Percentiles rank a stretch among this genome's conserved stretches.
Conservation (phyloP, 768 basidiomycete genomes). For the Russula sp. region DNA sequence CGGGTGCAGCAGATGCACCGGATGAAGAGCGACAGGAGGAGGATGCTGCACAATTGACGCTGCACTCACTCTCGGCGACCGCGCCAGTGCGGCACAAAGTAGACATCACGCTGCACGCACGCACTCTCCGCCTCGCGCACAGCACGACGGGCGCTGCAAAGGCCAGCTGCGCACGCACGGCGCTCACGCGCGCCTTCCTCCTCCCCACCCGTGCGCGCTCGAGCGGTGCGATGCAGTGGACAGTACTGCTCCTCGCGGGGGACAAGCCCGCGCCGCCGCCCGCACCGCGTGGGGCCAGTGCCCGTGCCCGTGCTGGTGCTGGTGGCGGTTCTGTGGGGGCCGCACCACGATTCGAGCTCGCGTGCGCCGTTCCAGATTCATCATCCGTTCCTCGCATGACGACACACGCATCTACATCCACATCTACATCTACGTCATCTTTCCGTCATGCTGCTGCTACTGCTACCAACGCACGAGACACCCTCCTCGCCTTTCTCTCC, state of each 20-base stretch:
- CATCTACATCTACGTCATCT: constrained; percentile 19
- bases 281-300: constrained; percentile 22
- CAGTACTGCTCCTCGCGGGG: constrained; percentile 52
- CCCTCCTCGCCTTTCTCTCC: constrained; percentile 6
- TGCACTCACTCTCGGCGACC: constrained; percentile 60
- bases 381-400: constrained; percentile 32
- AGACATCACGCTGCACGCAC: constrained; percentile 50
- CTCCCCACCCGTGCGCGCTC: constrained; percentile 67
- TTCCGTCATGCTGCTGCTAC: constrained; percentile 32
- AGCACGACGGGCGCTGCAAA: constrained; percentile 43
- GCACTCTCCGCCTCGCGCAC: constrained; percentile 46
- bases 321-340: too few species aligned
- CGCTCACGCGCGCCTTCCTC: constrained; percentile 55
- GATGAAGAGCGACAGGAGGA: constrained; percentile 19
- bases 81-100: constrained; percentile 73
- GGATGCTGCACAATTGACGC: constrained; percentile 45
- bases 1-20: too few species aligned
- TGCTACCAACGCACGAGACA: constrained; percentile 15
- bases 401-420: constrained; percentile 23
- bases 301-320: constrained; percentile 18
- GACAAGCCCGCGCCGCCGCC: constrained; percentile 35
- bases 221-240: constrained; percentile 55
- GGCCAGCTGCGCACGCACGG: constrained; percentile 39
- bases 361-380: constrained; percentile 23
- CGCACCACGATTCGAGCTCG: constrained; percentile 18